Evolutionary conservation across 306 rosid species (phyloP), one percentile per base, ranked within the genome.

Genomic region (Dryas alaskensis): DNA sequence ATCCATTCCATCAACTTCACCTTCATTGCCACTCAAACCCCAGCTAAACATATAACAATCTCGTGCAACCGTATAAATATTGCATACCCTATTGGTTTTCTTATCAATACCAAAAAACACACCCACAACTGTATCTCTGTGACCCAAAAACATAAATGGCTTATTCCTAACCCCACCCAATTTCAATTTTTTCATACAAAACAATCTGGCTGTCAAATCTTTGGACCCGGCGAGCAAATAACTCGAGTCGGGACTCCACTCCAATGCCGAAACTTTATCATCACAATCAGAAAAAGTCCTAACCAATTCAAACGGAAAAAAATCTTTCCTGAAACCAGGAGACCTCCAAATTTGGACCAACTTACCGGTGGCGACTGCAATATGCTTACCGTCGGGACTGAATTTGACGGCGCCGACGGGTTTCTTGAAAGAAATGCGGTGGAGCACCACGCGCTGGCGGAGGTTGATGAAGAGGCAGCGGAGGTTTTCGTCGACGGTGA

Each of bases 381-480:
- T 90, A 51, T 60, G 67, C 0, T 65, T 6, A 0, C 96, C 96
- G 59, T 89, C 80, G 1, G 97, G 95, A 63, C 92, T 85, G 80
- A 94, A 94, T 7, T 78, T 65, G 17, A 80, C 80, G 48, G 89
- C 93, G 31, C 54, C 79, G 40, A 90, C 90, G 31, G 86, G 65
- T 27, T 78, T 84, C 77, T 94, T 94, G 83, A 94, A 94, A 42
- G 93, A 43, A 50, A 94, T 89, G 4, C 98, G 92, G 65, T 92
- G 99, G 67, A 94, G 97, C 22, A 89, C 87, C 0, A 78, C 86
- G 39, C 92, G 96, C 73, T 97, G 96, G 84, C 88, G 92, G 66
- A 94, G 88, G 83, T 94, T 94, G 69, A 94, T 80, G 86, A 91
- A 88, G 31, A 61, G 89, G 72, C 99, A 91, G 68, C 99, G 92